phyloP scores from a whole-genome alignment of 768 basidiomycete genomes.

The Rhodotorula diobovata region DNA sequence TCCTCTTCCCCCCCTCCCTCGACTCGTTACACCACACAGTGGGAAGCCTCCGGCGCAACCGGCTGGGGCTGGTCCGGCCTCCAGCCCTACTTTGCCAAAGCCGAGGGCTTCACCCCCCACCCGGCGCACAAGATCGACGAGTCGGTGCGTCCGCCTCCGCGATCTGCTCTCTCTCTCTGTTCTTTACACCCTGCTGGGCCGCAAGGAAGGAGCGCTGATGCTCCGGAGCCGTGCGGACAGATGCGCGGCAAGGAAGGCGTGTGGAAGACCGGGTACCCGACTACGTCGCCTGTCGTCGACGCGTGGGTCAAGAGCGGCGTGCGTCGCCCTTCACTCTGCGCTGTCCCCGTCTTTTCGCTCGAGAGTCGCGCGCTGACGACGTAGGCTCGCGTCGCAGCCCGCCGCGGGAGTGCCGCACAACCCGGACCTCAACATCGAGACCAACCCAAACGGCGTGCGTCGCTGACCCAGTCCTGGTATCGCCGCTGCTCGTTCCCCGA shows the following conservation, averaged over 20 bases:
- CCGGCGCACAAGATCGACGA: slow-evolving; percentile 21
- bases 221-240: background rate
- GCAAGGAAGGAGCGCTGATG: no score
- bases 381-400: background rate
- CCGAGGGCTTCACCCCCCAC: slow-evolving; percentile 31
- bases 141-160: slow-evolving; percentile 11
- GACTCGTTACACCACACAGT: background rate
- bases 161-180: no score
- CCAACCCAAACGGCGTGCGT: slow-evolving; percentile 13
- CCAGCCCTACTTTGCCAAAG: slow-evolving; percentile 38
- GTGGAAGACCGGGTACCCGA: slow-evolving; percentile 22
- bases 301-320: slow-evolving; percentile 30
- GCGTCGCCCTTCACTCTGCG: background rate
- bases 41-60: slow-evolving; percentile 29
- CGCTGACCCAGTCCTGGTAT: no score
- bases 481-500: no score
- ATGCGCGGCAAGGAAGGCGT: slow-evolving; percentile 27
- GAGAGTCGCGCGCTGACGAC: background rate
- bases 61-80: slow-evolving; percentile 30
- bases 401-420: slow-evolving; percentile 19
- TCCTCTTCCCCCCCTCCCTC: background rate
- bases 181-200: no score
- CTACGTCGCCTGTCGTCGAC: slow-evolving; percentile 7
- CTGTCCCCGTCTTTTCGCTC: background rate
- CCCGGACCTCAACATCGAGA: slow-evolving; percentile 30